These are phyloP conservation scores for Takashimella tepidaria DNA, from an alignment of 1,284 basidiomycete species.

Conservation along the genomic window DNA sequence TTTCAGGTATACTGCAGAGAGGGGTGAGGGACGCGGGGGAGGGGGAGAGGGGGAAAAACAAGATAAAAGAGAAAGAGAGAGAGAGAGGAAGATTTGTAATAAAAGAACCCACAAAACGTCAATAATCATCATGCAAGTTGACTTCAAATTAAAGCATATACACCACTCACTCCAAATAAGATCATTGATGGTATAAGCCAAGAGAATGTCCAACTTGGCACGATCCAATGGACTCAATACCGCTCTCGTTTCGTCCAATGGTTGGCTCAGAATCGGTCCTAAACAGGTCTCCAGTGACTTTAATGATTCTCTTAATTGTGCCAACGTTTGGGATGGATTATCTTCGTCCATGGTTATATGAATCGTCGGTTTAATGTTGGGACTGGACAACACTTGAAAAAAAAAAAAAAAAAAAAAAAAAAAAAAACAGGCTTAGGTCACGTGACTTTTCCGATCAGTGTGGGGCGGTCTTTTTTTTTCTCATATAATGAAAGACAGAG, in stretches of 20 bases:
- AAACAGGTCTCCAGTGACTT: slow-evolving; percentile 10
- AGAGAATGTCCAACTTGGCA: slow-evolving; percentile 40
- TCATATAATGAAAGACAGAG: too few relatives aligned
- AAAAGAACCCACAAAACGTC: too few relatives aligned
- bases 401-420: too few relatives aligned
- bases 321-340: slow-evolving; percentile 7
- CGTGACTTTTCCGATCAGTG: too few relatives aligned
- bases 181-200: slow-evolving; percentile 40
- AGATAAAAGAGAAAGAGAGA: background rate
- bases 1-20: slow-evolving; percentile 39
- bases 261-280: slow-evolving; percentile 11
- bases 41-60: too few relatives aligned
- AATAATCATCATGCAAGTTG: too few relatives aligned
- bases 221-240: slow-evolving; percentile 18
- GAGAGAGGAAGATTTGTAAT: too few relatives aligned
- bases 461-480: too few relatives aligned
- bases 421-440: too few relatives aligned
- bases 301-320: slow-evolving; percentile 6
- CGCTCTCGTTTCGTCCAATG: slow-evolving; percentile 5
- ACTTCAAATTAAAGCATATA: too few relatives aligned
- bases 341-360: slow-evolving; percentile 6
- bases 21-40: background rate
- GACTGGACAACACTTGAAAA: too few relatives aligned
- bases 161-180: slow-evolving; percentile 43
- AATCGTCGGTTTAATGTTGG: too few relatives aligned